phyloP scores from a whole-genome alignment of 495 filamentous ascomycete genomes.

The Hypoxylon fuscum region DNA sequence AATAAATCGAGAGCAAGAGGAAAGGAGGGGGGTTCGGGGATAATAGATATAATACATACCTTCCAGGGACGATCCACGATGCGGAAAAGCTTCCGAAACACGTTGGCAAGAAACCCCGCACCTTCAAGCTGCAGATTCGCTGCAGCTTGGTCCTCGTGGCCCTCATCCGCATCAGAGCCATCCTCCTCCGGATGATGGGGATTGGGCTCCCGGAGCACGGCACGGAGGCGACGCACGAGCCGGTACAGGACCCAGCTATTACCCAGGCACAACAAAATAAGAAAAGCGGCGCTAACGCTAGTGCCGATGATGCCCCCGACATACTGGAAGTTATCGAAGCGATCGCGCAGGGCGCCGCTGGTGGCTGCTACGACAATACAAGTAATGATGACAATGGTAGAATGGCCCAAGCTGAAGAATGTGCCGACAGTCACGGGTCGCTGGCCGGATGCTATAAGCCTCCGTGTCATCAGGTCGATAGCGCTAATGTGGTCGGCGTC shows the following conservation, averaged over 20 bases:
- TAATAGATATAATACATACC: constrained; percentile 1
- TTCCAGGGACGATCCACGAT: constrained; percentile 95
- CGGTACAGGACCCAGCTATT: constrained; percentile 87
- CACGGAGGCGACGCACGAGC: constrained; percentile 72
- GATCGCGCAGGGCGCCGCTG: constrained; percentile 77
- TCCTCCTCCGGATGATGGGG: constrained; percentile 27
- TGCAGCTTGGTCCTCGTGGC: constrained; percentile 58
- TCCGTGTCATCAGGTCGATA: constrained; percentile 94
- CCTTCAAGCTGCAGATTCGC: constrained; percentile 76
- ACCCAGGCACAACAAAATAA: constrained; percentile 82
- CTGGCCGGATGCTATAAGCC: constrained; percentile 87
- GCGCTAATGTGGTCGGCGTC: constrained; percentile 97
- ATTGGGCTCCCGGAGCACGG: constrained; percentile 55
- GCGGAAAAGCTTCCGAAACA: constrained; percentile 81
- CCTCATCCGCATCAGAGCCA: constrained; percentile 25
- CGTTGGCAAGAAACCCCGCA: constrained; percentile 73
- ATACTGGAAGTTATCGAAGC: constrained; percentile 81
- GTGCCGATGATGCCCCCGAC: constrained; percentile 89
- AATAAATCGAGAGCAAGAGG: neutral
- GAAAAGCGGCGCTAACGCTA: constrained; percentile 80
- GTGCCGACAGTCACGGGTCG: constrained; percentile 91
- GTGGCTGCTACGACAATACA: constrained; percentile 93
- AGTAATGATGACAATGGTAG: constrained; percentile 90
- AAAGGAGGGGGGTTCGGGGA: neutral
- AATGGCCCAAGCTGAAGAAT: constrained; percentile 95